phyloP scores from a whole-genome alignment of 1,284 basidiomycete species.

The Phellopilus nigrolimitatus region DNA sequence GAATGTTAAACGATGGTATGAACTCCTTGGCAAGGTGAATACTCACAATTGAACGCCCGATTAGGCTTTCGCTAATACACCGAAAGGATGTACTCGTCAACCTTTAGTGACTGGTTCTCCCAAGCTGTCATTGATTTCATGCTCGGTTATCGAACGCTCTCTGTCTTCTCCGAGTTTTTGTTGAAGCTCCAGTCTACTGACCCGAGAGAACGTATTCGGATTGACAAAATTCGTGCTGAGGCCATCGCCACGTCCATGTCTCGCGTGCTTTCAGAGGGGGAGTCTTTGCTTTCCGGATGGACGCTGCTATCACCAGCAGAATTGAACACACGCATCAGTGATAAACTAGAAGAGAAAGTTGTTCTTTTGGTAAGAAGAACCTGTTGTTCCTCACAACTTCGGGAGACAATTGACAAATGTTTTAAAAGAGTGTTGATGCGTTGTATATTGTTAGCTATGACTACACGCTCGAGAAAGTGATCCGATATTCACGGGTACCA shows the following conservation, averaged over 20 bases:
- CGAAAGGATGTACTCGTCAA: constrained; percentile 73
- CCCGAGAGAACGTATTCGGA: constrained; percentile 80
- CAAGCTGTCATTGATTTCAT: constrained; percentile 93
- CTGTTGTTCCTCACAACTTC: constrained; percentile 15
- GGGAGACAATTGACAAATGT: constrained; percentile 14
- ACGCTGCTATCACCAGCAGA: constrained; percentile 85
- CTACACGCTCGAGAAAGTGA: constrained; percentile 87
- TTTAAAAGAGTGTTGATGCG: constrained; percentile 50
- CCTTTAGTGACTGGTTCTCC: constrained; percentile 93
- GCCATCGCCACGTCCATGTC: constrained; percentile 86
- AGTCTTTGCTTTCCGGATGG: constrained; percentile 82
- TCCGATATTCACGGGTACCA: constrained; percentile 85
- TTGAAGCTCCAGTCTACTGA: constrained; percentile 84
- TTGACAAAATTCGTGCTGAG: constrained; percentile 84
- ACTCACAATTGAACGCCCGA: background rate
- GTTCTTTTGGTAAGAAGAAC: constrained; percentile 72
- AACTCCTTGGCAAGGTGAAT: constrained; percentile 78
- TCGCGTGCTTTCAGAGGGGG: constrained; percentile 77
- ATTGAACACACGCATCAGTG: constrained; percentile 63
- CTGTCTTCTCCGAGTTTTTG: constrained; percentile 90
- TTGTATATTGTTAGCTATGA: constrained; percentile 81
- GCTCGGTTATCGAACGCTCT: constrained; percentile 78
- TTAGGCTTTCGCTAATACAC: constrained; percentile 3
- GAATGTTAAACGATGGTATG: constrained; percentile 89
- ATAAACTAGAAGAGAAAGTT: constrained; percentile 91